Percentiles rank a stretch among this genome's conserved stretches.
These are phyloP conservation scores for Solanum paucissectum DNA, from an alignment of 257 asterid species.

Conservation along the genomic window DNA sequence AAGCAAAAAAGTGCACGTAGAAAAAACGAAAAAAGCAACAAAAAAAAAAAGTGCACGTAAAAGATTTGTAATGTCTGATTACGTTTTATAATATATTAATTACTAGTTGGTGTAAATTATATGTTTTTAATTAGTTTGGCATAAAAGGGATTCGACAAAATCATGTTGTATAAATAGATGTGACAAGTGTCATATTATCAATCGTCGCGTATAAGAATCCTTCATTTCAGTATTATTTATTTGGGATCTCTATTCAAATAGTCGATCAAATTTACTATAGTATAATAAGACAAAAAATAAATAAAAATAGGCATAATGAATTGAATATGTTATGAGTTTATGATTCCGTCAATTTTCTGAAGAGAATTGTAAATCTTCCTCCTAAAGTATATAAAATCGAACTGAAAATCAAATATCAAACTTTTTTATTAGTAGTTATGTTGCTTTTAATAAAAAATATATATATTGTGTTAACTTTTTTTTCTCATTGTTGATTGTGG, in stretches of 20 bases:
- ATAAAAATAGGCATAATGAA: neutral
- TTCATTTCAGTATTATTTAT: neutral
- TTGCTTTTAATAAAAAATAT: neutral
- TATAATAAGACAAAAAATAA: neutral
- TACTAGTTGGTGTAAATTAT: neutral
- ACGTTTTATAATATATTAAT: neutral
- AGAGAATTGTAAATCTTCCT: neutral
- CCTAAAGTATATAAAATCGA: too few relatives aligned
- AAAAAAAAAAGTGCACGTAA: neutral
- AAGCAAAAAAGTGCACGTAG: neutral
- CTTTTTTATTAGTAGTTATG: neutral
- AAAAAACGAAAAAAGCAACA: neutral
- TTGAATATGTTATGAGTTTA: neutral
- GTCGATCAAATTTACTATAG: too few relatives aligned
- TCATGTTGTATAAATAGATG: neutral
- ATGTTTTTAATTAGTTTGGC: neutral
- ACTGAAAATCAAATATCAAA: too few relatives aligned
- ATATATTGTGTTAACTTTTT: neutral
- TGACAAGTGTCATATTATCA: neutral
- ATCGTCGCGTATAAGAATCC: neutral
- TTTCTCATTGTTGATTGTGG: neutral
- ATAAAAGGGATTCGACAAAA: neutral
- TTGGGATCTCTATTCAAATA: too few relatives aligned
- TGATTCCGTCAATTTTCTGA: neutral
- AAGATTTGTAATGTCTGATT: neutral